Evolutionary conservation across 1,284 basidiomycete genomes (phyloP).

Genomic region (Fomitopsis betulina): DNA sequence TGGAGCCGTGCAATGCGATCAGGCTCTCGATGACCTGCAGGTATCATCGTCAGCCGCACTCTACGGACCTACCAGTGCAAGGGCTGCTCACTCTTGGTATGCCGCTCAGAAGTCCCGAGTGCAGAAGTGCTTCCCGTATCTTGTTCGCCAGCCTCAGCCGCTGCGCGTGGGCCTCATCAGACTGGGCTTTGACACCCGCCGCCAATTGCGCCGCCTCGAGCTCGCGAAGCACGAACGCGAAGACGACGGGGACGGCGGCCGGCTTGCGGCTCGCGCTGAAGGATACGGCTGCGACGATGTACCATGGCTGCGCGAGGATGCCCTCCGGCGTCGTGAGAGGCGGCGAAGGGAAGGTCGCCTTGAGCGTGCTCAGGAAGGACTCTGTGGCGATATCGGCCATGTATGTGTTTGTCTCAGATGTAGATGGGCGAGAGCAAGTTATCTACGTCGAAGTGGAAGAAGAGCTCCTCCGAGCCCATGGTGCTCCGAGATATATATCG

Average conservation of each 20-base stretch:
- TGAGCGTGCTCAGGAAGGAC: conserved; percentile 20
- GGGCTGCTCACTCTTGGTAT: conserved; percentile 39
- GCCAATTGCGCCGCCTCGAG: conserved; percentile 22
- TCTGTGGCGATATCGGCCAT: conserved; percentile 24
- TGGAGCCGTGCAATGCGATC: conserved; percentile 27
- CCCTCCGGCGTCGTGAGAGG: conserved; percentile 9
- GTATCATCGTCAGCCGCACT: background rate
- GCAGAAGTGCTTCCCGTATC: conserved; percentile 53
- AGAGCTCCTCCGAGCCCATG: no score
- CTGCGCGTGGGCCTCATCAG: conserved; percentile 26
- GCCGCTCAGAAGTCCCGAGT: conserved; percentile 48
- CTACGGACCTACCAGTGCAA: background rate
- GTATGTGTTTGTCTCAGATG: background rate
- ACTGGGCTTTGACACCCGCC: conserved; percentile 16
- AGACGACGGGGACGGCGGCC: conserved; percentile 50
- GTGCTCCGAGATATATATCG: no score
- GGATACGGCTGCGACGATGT: conserved; percentile 47
- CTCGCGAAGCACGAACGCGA: conserved; percentile 41
- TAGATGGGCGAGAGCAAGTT: no score
- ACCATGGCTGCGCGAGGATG: conserved; percentile 45
- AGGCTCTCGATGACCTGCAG: conserved; percentile 30
- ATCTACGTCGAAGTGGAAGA: no score
- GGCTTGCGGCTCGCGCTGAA: conserved; percentile 53
- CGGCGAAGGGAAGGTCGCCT: conserved; percentile 21
- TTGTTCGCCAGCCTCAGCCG: conserved; percentile 39